A percentile compares a stretch with the other conserved stretches of the same genome.
Conservation (phyloP, 768 basidiomycete species). For the Daedaleopsis sinensis region DNA sequence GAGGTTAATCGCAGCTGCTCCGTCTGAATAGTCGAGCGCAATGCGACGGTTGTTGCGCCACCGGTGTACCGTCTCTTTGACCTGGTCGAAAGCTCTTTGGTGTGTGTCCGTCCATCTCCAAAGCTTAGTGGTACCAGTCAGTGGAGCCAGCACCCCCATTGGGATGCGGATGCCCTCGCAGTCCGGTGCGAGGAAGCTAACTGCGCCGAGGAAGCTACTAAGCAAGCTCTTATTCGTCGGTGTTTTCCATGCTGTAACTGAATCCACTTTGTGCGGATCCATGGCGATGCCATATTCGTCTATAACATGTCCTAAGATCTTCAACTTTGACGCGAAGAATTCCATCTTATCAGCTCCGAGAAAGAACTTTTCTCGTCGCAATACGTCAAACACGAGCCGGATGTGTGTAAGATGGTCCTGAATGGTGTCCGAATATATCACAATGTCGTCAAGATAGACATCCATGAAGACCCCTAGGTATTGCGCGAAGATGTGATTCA, state of each 20-base stretch:
- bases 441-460: conserved; percentile 39
- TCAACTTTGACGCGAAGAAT: conserved; percentile 22
- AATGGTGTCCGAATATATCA: conserved; percentile 32
- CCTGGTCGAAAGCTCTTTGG: conserved; percentile 32
- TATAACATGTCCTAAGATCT: conserved; percentile 29
- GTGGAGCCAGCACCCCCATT: no score
- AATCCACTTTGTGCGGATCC: conserved; percentile 28
- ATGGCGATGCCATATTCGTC: conserved; percentile 25
- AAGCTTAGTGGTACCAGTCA: neutral
- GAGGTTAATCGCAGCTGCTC: conserved; percentile 23
- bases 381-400: conserved; percentile 12
- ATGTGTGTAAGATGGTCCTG: conserved; percentile 31
- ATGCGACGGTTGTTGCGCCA: conserved; percentile 14
- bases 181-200: conserved; percentile 30
- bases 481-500: conserved; percentile 42
- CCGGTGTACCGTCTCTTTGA: conserved; percentile 16
- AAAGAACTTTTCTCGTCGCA: conserved; percentile 18
- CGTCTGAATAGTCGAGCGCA: conserved; percentile 23
- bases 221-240: conserved; percentile 31
- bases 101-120: conserved; percentile 30
- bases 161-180: conserved; percentile 19
- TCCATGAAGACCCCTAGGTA: conserved; percentile 38
- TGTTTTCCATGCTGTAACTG: conserved; percentile 30
- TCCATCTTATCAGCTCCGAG: conserved; percentile 26
- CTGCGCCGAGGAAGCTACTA: conserved; percentile 35